phyloP scores from a whole-genome alignment of 2,329 filamentous ascomycete species.

The Aureobasidium namibiae region DNA sequence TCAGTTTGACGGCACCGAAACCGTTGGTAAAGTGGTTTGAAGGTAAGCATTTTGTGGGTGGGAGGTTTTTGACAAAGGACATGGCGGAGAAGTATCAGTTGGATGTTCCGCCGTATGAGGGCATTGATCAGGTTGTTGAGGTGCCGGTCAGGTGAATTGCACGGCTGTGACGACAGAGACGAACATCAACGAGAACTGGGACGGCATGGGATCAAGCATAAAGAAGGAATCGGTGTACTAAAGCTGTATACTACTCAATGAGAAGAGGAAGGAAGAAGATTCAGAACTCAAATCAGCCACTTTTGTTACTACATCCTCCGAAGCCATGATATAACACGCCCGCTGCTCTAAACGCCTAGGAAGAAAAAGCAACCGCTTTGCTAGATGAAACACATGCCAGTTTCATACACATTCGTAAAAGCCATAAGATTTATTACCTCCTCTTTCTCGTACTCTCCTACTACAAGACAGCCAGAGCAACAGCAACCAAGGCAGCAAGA shows the following conservation, averaged over 20 bases:
- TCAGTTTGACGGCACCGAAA: constrained; percentile 91
- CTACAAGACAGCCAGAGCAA: background rate
- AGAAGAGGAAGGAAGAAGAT: background rate
- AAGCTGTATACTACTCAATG: background rate
- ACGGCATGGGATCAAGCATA: too few relatives aligned
- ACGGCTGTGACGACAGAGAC: background rate
- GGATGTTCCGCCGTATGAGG: constrained; percentile 73
- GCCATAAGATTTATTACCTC: background rate
- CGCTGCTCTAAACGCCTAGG: background rate
- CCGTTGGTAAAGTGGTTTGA: constrained; percentile 75
- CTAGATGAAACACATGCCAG: background rate
- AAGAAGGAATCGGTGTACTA: background rate
- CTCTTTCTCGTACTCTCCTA: background rate
- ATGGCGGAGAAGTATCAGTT: constrained; percentile 82
- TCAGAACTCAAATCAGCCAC: background rate
- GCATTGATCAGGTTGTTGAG: constrained; percentile 84
- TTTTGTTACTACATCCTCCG: background rate
- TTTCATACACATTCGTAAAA: background rate
- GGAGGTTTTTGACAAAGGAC: constrained; percentile 71
- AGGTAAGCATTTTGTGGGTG: constrained; percentile 86
- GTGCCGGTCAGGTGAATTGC: constrained; percentile 34
- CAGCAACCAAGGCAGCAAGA: background rate
- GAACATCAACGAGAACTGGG: too few relatives aligned
- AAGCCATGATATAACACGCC: background rate
- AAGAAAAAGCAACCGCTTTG: background rate